phyloP scores from a whole-genome alignment of 2,329 filamentous ascomycete species.

The Aschersonia sp. region DNA sequence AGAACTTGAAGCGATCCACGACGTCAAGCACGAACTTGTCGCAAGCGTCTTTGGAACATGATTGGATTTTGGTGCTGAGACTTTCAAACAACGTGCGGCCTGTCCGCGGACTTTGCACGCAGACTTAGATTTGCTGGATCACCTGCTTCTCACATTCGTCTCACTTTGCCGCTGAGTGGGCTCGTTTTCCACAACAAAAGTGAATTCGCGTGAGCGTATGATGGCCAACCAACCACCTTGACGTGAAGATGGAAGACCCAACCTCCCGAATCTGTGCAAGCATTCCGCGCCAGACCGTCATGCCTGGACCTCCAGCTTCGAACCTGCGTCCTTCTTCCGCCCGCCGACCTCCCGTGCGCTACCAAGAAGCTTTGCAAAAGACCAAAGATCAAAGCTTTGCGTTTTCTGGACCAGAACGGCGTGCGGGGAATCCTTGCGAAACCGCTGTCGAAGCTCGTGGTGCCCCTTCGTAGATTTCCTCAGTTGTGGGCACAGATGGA shows the following conservation, averaged over 20 bases:
- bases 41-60: neutral
- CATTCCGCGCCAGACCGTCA: neutral
- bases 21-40: too few relatives aligned
- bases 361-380: neutral
- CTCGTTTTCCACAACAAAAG: too few relatives aligned
- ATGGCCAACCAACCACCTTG: neutral
- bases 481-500: too few relatives aligned
- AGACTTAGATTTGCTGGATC: neutral
- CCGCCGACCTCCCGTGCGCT: neutral
- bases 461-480: too few relatives aligned
- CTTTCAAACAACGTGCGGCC: neutral
- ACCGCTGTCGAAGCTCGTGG: neutral
- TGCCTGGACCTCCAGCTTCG: neutral
- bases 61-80: neutral
- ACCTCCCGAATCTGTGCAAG: neutral
- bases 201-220: neutral
- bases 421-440: neutral
- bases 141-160: neutral
- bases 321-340: conserved; percentile 2
- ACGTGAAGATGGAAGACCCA: neutral
- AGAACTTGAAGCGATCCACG: too few relatives aligned
- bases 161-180: neutral
- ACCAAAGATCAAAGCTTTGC: neutral
- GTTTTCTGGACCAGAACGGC: neutral
- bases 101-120: neutral